Evolutionary conservation across 2,329 filamentous ascomycete species (phyloP), one percentile per base, ranked within the genome.

Genomic region (Fusarium burgessii): DNA sequence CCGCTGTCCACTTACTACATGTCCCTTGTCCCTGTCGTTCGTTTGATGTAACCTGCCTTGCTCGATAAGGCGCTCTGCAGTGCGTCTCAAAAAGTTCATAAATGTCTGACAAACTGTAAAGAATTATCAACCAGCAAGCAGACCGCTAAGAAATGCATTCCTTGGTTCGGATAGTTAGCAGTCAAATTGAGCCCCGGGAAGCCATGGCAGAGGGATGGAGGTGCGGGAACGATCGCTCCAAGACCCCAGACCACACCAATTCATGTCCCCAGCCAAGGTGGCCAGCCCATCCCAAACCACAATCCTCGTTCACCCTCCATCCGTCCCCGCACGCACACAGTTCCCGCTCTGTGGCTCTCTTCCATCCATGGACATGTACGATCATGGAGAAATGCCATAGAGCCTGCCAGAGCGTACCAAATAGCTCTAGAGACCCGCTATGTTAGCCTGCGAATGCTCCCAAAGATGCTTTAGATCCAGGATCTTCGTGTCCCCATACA

Each of bases 211-310:
- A 60, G 50, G 55, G 51, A 67, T 64, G 75, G 76, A 77, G 77
- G 77, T 78, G 77, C 77, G 77, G 77, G 77, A 78, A 63, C 76
- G 77, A 78, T 78, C 76, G 76, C 71, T 75, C 74, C 74, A 68
- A 74, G 72, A 76, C 74, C 74, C 76, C 73, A 71, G 74, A 77
- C 70, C 56, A 73, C 72, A 74, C 75, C 75, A 75, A 66, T 61
- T 65, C 62, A 43, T 51, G 58, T 56, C 46, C 57, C 56, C 56
- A 62, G 50, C 54, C 27, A 62, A 61, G 54, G 46, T 23, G 54
- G n/a, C 23, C 49, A 29, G 17, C 33, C 52, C 60, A 58, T 58
- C 51, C 57, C 55, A 59, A 60, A 42, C 47, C 63, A 72, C 63
- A 60, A 67, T 64, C 62, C 47, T 63, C 63, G 40, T 51, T 60